phyloP scores from a whole-genome alignment of 1,139 yeast species.

The Pichia sp. region DNA sequence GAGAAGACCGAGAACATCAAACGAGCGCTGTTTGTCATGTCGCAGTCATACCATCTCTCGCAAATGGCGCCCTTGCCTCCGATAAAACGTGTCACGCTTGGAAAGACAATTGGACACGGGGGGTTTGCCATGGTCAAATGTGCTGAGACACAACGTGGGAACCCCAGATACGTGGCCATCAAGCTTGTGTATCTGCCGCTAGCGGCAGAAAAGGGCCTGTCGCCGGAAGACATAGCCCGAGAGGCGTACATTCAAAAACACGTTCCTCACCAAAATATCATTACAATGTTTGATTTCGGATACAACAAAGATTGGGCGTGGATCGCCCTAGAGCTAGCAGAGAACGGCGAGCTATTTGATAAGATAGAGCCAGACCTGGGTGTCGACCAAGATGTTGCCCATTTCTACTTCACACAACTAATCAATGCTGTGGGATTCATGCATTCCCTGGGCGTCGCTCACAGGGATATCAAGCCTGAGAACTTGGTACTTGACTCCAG shows the following conservation, averaged over 20 bases:
- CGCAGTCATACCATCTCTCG: conserved; percentile 29
- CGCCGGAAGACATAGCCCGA: conserved; percentile 44
- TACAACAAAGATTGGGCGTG: conserved; percentile 52
- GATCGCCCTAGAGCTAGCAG: conserved; percentile 62
- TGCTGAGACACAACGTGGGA: conserved; percentile 21
- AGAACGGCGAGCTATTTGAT: conserved; percentile 69
- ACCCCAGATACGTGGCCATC: conserved; percentile 42
- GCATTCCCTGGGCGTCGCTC: conserved; percentile 75
- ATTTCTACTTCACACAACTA: conserved; percentile 62
- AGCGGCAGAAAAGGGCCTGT: conserved; percentile 42
- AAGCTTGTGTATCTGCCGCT: conserved; percentile 51
- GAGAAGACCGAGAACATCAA: background rate
- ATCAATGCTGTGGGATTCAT: conserved; percentile 53
- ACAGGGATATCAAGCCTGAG: conserved; percentile 87
- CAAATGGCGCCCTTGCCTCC: conserved; percentile 32
- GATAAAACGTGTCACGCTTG: conserved; percentile 25
- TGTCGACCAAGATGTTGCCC: conserved; percentile 61
- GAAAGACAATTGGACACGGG: conserved; percentile 36
- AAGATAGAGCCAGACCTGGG: conserved; percentile 74
- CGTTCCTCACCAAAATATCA: conserved; percentile 57
- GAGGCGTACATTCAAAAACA: conserved; percentile 51
- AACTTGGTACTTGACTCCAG: conserved; percentile 71
- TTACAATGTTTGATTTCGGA: conserved; percentile 49
- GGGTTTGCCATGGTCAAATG: conserved; percentile 35
- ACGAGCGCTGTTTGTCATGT: conserved; percentile 8